Base-by-base conservation (phyloP, 768 basidiomycete species). In the Mycena vitilis region DNA sequence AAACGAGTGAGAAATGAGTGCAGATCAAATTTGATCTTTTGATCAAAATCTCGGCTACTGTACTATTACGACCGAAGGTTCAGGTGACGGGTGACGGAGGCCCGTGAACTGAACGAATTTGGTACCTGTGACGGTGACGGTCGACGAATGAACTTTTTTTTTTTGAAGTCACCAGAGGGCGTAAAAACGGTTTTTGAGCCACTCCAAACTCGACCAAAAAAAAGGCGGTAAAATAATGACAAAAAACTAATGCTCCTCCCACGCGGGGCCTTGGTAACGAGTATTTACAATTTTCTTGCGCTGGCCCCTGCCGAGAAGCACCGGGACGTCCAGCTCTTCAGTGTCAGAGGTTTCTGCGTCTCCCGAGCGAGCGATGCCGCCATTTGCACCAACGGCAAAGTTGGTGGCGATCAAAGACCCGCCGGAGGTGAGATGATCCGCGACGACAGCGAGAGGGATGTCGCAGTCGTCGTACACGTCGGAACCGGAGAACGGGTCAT, bases 381-480 rank as follows among this genome's bases (percentile, higher is more conserved):
- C 44, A 16, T 16, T 45, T 16, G 2, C 44, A 16, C 7, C 44
- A 45, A 45, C 44, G 6, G 44, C 13, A 45, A 45, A 45, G 18
- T 16, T 16, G 44, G 13, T 2, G 15, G 44, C 44, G 20, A 45
- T 16, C 6, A 16, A 40, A 40, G 40, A 42, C 2, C 40, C 16
- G 18, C 44, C 13, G 15, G 44, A 45, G 13, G 18, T 2, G 6
- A 45, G 7, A 45, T 9, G 44, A 12, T 16, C 54, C 7, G 37
- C 22, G 6, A 70, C 36, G 18, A 70, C 59, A 13, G 54, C 69
- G 20, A 63, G 55, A 18, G 64, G 69, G 18, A 65, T 40, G 25
- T 70, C 69, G 20, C 60, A 66, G 54, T 70, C 69, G 47, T 66
- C 69, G 13, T 62, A 56, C 12, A 66, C 54, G 13, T 51, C 60